Evolutionary conservation across 2,329 filamentous ascomycete genomes (phyloP), one percentile per base, ranked within the genome.

Genomic region (Hortaea werneckii): DNA sequence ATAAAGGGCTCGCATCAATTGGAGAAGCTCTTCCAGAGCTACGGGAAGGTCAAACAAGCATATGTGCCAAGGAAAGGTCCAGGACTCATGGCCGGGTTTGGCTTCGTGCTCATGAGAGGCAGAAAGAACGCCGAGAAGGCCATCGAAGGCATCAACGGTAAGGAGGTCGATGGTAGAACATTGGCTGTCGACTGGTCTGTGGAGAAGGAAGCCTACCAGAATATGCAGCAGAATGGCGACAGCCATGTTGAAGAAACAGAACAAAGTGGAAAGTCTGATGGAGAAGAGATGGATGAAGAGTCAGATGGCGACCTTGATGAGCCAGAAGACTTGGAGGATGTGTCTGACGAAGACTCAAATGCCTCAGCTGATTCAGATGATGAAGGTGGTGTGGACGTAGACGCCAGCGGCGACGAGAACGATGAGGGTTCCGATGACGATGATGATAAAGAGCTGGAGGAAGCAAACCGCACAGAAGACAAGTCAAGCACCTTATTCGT

Each of bases 161-260:
- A 87, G 63, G 79, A 85, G 50, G 76, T 98, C 13, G 89, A 95
- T 63, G 92, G 89, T 2, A 78, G 92, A 58, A 84, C 82, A 6
- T 67, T 98, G 50, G 92, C 90, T 28, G 92, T 98, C 5, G 92
- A 98, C 68, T 98, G 87, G 87, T 90, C 94, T 29, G 88, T 96
- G 3, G 87, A 95, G 50, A 95, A 94, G 69, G 76, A 48, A 10
- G 40, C 32, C 2, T 53, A 54, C 41, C 38, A 52, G 35, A 41
- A 37, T 9, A 9, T 48, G 30, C 42, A 46, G 42, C 48, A 50
- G 45, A 43, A 46, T 11, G 41, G 35, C 1, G 48, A 51, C 5
- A 50, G 54, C 12, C 49, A 44, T n/a, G 46, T 50, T n/a, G 70
- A 61, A 48, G 63, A 61, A 43, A 59, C 46, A 4, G 54, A 54